Evolutionary conservation across 495 filamentous ascomycete species (phyloP), one percentile per base, ranked within the genome.

Genomic region (Penicillium salamii): DNA sequence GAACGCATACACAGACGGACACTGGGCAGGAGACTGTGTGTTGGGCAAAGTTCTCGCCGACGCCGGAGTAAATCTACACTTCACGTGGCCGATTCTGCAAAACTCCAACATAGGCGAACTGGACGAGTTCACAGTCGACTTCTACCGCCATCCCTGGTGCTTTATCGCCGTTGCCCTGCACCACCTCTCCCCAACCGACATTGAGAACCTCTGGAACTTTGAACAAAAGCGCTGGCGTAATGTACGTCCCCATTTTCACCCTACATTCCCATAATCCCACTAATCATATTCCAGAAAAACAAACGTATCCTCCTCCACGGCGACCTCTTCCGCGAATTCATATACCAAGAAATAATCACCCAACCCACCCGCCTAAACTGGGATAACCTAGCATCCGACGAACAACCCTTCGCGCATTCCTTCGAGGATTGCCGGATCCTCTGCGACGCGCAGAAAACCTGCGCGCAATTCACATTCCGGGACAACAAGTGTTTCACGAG

Each of bases 11-110:
- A 81, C 81, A 0, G 70, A 75, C 45, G 50, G 54, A 7, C 76
- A 82, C 41, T 89, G 86, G 72, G 88, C 84, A 36, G 87, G 87
- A 3, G 87, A 90, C 59, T 78, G 80, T 48, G 70, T 88, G 4
- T 68, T 89, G 31, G 76, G 78, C 21, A 67, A 78, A 42, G 80
- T 80, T 1, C 60, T 89, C 36, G 67, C 72, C 21, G 79, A 85
- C 38, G 73, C 72, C 5, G 77, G 74, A 18, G 72, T 82, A 7
- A 47, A 69, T 21, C 58, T 81, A 18, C 74, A 71, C 29, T 73
- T 62, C 19, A 70, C 74, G 0, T 78, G 72, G 69, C 80, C 81
- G 18, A 63, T 79, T 20, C 55, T 89, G 17, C 72, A 76, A 26
- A 74, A 74, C 50, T 70, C 71, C 4, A 69, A 71, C 31, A 40